Evolutionary conservation across 2,329 filamentous ascomycete genomes (phyloP).

Genomic region (Colletotrichum tropicale): DNA sequence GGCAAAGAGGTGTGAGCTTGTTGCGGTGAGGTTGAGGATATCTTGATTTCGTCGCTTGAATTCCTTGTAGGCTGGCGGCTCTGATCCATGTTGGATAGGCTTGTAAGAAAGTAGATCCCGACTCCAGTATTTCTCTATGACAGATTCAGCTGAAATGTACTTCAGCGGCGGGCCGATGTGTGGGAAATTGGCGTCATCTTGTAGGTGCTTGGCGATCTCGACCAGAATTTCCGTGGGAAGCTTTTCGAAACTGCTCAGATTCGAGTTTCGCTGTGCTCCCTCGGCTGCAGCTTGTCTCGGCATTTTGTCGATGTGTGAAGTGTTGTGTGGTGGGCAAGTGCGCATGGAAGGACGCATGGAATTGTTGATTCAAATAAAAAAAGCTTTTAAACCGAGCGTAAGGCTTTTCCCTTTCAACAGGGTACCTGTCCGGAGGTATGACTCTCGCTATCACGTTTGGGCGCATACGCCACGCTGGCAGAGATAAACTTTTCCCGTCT

Average conservation of each 20-base stretch:
- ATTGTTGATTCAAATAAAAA: neutral
- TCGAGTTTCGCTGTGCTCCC: neutral
- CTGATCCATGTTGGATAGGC: neutral
- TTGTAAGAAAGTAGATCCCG: neutral
- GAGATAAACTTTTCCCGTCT: neutral
- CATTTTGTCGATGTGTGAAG: neutral
- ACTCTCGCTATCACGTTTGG: neutral
- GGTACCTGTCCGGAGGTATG: neutral
- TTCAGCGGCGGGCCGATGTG: neutral
- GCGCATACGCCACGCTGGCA: neutral
- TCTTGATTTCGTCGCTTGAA: neutral
- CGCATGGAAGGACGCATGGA: neutral
- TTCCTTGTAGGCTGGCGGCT: neutral
- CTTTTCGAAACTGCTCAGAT: neutral
- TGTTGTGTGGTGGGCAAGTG: neutral
- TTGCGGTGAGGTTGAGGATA: neutral
- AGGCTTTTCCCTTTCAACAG: neutral
- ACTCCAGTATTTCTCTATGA: neutral
- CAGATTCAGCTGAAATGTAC: neutral
- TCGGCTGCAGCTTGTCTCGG: neutral
- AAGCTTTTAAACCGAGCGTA: accelerated
- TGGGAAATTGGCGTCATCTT: neutral
- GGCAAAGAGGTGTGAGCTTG: neutral
- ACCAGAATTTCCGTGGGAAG: neutral
- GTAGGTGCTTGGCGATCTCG: neutral